These are phyloP conservation scores for Mrakia hoshinonis DNA, from an alignment of 768 basidiomycete species.

Conservation along the genomic window DNA sequence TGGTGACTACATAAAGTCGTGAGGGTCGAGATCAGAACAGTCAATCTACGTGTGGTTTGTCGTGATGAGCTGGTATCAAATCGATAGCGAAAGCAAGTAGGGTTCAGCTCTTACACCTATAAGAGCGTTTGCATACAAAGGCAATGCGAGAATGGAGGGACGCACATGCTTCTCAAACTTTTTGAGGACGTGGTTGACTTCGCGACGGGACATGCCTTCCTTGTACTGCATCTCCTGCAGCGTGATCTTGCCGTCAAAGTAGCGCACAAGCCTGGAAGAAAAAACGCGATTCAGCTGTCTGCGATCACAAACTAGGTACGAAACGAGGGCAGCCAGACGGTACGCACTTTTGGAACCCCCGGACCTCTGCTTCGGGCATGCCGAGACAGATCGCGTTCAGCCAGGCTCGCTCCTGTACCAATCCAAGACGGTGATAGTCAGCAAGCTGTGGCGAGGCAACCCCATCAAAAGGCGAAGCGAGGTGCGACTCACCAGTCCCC, in stretches of 20 bases:
- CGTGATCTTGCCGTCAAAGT: conserved; percentile 83
- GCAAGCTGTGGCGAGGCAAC: background rate
- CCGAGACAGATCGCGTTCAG: background rate
- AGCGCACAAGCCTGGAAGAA: conserved; percentile 66
- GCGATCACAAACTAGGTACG: background rate
- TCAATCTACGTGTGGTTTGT: conserved; percentile 6
- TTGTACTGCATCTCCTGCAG: conserved; percentile 84
- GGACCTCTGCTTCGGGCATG: conserved; percentile 38
- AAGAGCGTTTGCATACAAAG: background rate
- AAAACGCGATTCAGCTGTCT: background rate
- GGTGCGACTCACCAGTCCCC: conserved; percentile 10
- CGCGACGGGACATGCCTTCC: conserved; percentile 12
- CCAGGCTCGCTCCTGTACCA: background rate
- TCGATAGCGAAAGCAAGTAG: background rate
- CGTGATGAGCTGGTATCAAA: background rate
- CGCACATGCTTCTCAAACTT: conserved; percentile 19
- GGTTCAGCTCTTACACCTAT: background rate
- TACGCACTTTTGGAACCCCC: conserved; percentile 65
- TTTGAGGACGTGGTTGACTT: conserved; percentile 16
- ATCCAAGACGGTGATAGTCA: background rate
- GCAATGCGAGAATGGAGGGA: background rate
- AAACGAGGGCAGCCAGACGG: background rate
- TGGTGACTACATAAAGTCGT: background rate
- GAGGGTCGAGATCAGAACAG: background rate
- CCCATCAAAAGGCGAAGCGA: background rate